Base-by-base conservation (phyloP, 31 red algal species). In the Endocladia muricata region DNA sequence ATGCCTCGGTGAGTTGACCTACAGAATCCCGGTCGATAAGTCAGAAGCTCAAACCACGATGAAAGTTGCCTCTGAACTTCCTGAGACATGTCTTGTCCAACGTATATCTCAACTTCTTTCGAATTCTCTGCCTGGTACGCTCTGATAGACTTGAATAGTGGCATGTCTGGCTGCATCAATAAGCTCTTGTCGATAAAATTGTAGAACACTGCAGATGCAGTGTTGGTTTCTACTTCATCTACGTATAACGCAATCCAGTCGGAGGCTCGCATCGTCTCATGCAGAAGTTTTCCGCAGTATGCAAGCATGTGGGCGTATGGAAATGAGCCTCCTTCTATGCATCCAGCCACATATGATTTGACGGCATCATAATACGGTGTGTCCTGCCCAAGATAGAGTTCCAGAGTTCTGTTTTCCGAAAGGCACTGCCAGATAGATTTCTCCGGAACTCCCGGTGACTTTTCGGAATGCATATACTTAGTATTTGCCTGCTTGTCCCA, bases 391-490 rank as follows among this genome's bases (percentile, higher is more conserved):
- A 58, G 55, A 34, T 84, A 84, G 17, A 84, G 42, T 36, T 73
- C 40, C 55, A 64, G 55, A 21, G 36, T 75, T 9, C 72, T 41
- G 36, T 87, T 73, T 36, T 88, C 65, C 11, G 82, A 67, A 21
- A 96, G 79, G 39, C 84, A 88, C n/a, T 96, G 75, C 30, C 67
- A 55, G 39, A 96, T 73, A 3, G 93, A 88, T 19, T 82, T 93
- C 36, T 37, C 49, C 2, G 11, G 2, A 60, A 19, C 47, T 15
- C 17, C 43, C 4, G n/a, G 21, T 48, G 21, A 32, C 41, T 44
- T 38, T 30, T 61, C 30, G 5, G 48, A 26, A 31, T 64, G 54
- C 37, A 44, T 32, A 23, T 60, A 33, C 9, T 57, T 49, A 28
- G 63, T 64, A 23, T 64, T 3, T 37, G 51, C 67, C 35, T 32